Percentiles rank a stretch among this genome's conserved stretches.
These are phyloP conservation scores for Glutinoglossum americanum DNA, from an alignment of 495 filamentous ascomycete genomes.

Conservation along the genomic window DNA sequence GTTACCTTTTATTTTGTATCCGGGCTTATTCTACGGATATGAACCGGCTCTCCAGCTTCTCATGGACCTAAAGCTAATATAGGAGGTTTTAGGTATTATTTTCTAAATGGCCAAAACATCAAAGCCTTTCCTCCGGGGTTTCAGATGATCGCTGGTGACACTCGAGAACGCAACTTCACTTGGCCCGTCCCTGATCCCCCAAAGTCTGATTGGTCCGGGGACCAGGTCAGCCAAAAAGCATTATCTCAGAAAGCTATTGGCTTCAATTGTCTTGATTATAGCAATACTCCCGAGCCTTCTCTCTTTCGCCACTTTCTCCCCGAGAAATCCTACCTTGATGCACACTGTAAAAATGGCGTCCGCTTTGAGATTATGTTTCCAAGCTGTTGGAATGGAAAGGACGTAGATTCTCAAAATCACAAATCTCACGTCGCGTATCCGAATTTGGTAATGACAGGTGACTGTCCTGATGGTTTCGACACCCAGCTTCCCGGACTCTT, in stretches of 20 bases:
- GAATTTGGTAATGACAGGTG: constrained; percentile 46
- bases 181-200: constrained; percentile 48
- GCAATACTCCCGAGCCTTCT: constrained; percentile 32
- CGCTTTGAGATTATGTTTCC: constrained; percentile 78
- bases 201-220: constrained; percentile 43
- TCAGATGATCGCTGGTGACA: constrained; percentile 70
- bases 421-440: constrained; percentile 62
- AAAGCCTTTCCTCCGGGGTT: constrained; percentile 60
- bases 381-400: constrained; percentile 71
- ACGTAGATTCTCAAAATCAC: constrained; percentile 38
- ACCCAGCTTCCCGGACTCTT: constrained; percentile 52
- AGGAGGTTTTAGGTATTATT: constrained; percentile 40
- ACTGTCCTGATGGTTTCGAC: constrained; percentile 54
- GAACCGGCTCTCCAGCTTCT: background rate
- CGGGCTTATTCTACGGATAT: background rate
- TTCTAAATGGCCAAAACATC: constrained; percentile 40
- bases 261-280: constrained; percentile 82
- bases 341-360: constrained; percentile 52
- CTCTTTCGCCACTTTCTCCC: constrained; percentile 67
- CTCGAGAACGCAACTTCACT: constrained; percentile 43
- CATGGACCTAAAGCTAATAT: background rate
- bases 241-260: constrained; percentile 66
- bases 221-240: constrained; percentile 37
- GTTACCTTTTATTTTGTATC: constrained; percentile 7
- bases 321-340: constrained; percentile 54